Base-by-base conservation (phyloP, 352 stramenopile genomes). In the Phytopythium cucurbitacearum region DNA sequence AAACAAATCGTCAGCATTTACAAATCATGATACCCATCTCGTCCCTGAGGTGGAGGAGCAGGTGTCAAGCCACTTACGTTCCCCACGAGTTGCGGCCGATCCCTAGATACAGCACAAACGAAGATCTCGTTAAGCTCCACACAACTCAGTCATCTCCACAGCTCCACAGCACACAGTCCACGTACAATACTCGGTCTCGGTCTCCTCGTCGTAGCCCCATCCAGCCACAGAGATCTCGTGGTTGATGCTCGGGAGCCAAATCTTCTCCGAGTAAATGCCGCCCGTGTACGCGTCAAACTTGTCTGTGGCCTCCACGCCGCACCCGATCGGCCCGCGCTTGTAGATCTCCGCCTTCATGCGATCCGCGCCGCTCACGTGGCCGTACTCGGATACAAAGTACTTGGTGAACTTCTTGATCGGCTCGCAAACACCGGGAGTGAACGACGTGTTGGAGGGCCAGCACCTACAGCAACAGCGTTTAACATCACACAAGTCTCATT, bases 291-390 rank as follows among this genome's bases (percentile, higher is more conserved):
- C 65, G 28, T 84, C 73, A 35, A 96, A 96, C 59, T 94, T 91
- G 51, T 87, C 65, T 0, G 87, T 95, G n/a, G 85, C 87, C 48
- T 92, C 79, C 37, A 96, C 77, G 32, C 82, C 84, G 50, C 89
- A 97, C 13, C 88, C 87, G 51, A 97, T 95, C 6, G 89, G 89
- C 0, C 89, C 89, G 37, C 88, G 87, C 60, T 94, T 91, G 70
- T 80, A 96, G 45, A 97, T 91, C 74, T 97, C 91, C 3, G 85
- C 83, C 70, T 97, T 97, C 87, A 97, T 97, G 37, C 68, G 78
- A 56, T 94, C 67, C 42, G 67, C 85, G 48, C 88, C 91, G 42
- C 71, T 87, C 15, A 97, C 88, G 38, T 69, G 77, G 47, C 89
- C 90, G 56, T 96, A 97, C 54, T 97, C 91, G 8, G 78, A 87